Evolutionary conservation across 768 basidiomycete genomes (phyloP), one percentile per base, ranked within the genome.

Genomic region (Sporobolomyces pararoseus): DNA sequence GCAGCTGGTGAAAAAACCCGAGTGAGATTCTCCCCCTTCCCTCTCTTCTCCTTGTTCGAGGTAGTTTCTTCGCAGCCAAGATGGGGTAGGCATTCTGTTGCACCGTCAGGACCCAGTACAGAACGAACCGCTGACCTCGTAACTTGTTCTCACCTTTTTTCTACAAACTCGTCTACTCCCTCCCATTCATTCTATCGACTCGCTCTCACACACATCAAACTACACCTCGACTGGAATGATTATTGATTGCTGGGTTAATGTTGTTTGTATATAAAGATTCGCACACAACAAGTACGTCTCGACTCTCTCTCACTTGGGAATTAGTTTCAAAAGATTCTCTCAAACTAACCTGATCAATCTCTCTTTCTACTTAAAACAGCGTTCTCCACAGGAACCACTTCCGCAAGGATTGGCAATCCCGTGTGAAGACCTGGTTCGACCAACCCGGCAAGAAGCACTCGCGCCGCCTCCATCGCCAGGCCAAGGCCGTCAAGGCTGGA

Each of bases 361-460:
- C 32, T 37, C 57, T 34, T 53, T 2, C 31, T 1, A 4, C n/a
- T 34, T 85, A 87, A 83, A 89, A 89, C 82, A 89, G 89, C 86
- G 88, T 90, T 83, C 90, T 95, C 81, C 92, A 87, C 83, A 85
- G 82, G 77, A 93, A 93, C 82, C 92, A 96, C 81, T 93, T 93
- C 86, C 90, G 87, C 84, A 98, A 98, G 87, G 94, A 98, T 81
- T 98, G 94, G 94, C 95, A 98, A 82, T 65, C 77, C 63, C 77
- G 78, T 75, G 92, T 95, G 77, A 88, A 88, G 82, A 95, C 91
- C 79, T 93, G 94, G 94, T 98, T 98, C 81, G 90, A 98, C 84
- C 96, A 99, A 83, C 92, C 96, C 66, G 95, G 94, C 57, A 89
- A 90, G 80, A 98, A 98, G 84, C 89, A 93, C 81, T 89, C 91